Conservation (phyloP, 768 basidiomycete genomes). For the Cubamyces sp. region DNA sequence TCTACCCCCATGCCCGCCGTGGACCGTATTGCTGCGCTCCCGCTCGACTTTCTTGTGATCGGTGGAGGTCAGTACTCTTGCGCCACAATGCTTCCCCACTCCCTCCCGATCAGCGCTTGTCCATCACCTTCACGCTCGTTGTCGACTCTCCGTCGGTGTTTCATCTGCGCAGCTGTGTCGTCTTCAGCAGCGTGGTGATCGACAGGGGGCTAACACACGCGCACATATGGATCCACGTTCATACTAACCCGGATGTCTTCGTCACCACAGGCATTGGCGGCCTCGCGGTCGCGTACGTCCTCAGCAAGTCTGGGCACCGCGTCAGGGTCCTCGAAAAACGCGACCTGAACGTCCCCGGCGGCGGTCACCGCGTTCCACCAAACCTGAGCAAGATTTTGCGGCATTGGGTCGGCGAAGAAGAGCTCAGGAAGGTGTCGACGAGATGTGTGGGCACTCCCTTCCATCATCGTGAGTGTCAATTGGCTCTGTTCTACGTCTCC, state of each 20-base stretch:
- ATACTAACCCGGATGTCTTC: not conserved
- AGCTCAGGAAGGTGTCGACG: conserved; percentile 43
- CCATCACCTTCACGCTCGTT: conserved; percentile 1
- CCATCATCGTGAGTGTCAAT: conserved; percentile 38
- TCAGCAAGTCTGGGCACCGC: conserved; percentile 60
- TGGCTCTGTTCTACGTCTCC: not conserved
- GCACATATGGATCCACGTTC: not conserved
- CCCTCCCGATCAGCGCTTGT: conserved; percentile 8
- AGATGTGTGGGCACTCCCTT: conserved; percentile 40
- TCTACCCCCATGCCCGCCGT: conserved; percentile 25
- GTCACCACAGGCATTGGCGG: conserved; percentile 51
- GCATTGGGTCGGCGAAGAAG: conserved; percentile 57
- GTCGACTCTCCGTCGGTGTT: too few species aligned
- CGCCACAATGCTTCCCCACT: not conserved
- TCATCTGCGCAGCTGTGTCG: not conserved
- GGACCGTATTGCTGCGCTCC: conserved; percentile 33
- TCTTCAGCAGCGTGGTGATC: not conserved
- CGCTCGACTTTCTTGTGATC: conserved; percentile 49
- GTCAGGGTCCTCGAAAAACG: conserved; percentile 60
- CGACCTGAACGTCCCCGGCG: conserved; percentile 42
- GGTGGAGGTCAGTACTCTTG: conserved; percentile 45
- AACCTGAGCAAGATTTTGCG: conserved; percentile 60
- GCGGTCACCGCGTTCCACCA: conserved; percentile 55
- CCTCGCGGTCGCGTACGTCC: conserved; percentile 56
- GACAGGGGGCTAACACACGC: not conserved